Evolutionary conservation across 208 protist genomes (phyloP).

Genomic region (Angomonas ambiguus): DNA sequence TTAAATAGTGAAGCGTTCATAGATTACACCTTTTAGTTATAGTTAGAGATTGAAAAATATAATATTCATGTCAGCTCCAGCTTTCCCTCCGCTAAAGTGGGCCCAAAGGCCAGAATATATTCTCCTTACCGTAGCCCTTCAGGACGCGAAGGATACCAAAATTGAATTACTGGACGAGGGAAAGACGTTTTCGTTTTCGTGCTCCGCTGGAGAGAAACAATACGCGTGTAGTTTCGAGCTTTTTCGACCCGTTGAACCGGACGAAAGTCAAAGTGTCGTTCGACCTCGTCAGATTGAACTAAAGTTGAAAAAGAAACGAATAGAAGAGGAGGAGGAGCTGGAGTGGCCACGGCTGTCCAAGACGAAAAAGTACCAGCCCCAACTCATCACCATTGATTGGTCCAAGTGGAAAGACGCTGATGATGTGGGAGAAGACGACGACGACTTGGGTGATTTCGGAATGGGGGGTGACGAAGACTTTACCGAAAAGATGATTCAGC

Average conservation of each 20-base stretch:
- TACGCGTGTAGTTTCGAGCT: conserved; percentile 51
- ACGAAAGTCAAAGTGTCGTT: conserved; percentile 76
- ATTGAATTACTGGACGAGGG: conserved; percentile 58
- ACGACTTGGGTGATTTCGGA: conserved; percentile 28
- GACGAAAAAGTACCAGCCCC: conserved; percentile 47
- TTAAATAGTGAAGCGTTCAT: no score
- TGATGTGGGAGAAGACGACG: conserved; percentile 32
- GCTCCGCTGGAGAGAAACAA: conserved; percentile 22
- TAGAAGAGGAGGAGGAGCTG: conserved; percentile 30
- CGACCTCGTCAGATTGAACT: conserved; percentile 73
- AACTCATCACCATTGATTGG: conserved; percentile 84
- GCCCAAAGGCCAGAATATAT: conserved; percentile 77
- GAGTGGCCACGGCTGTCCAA: conserved; percentile 77
- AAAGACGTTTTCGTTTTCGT: conserved; percentile 36
- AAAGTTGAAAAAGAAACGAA: conserved; percentile 61
- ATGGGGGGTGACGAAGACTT: conserved; percentile 21
- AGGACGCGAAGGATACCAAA: conserved; percentile 63
- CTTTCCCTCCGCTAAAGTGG: conserved; percentile 75
- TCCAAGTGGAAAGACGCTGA: conserved; percentile 77
- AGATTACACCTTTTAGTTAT: no score
- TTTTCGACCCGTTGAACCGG: conserved; percentile 50
- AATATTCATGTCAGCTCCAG: conserved; percentile 14
- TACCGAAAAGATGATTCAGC: conserved; percentile 30
- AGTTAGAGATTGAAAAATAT: no score
- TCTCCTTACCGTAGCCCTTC: conserved; percentile 70